These are phyloP conservation scores for Dendrobium officinale DNA, from an alignment of 106 monocot species.

Conservation along the genomic window DNA sequence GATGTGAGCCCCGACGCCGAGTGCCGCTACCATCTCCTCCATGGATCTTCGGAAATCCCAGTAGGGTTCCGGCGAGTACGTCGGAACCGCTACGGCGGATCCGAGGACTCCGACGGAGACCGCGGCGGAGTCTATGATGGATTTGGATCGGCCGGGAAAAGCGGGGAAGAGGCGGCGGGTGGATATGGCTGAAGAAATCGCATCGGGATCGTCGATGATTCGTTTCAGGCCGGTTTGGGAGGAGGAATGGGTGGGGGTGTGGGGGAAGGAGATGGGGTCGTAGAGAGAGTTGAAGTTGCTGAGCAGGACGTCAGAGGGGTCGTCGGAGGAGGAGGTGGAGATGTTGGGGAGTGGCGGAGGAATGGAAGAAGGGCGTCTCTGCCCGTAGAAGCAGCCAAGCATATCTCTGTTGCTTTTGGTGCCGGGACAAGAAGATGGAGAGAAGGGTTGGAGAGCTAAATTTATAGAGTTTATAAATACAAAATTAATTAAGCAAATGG, in stretches of 20 bases:
- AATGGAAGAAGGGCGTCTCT: conserved; percentile 6
- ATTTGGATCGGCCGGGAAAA: conserved; percentile 47
- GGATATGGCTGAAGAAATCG: conserved; percentile 41
- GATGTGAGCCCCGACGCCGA: conserved; percentile 20
- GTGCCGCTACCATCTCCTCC: conserved; percentile 63
- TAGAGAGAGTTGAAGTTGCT: conserved; percentile 31
- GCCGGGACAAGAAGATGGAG: not conserved
- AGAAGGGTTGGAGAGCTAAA: not conserved
- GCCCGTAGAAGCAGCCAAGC: conserved; percentile 20
- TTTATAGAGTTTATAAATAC: not conserved
- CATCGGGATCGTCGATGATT: conserved; percentile 22
- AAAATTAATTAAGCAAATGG: too few relatives aligned
- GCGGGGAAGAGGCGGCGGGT: conserved; percentile 43
- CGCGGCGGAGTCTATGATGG: conserved; percentile 28
- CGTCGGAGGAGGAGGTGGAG: not conserved
- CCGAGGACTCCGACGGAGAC: conserved; percentile 5
- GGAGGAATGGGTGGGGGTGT: conserved; percentile 11
- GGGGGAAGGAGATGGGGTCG: not conserved
- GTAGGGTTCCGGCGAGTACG: conserved; percentile 56
- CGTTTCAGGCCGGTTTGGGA: conserved; percentile 6
- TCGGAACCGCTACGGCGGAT: conserved; percentile 35
- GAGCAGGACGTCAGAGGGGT: conserved; percentile 8
- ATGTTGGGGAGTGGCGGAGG: not conserved
- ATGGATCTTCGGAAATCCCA: conserved; percentile 55
- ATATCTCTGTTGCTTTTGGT: not conserved